Conservation (phyloP, 1,284 basidiomycete genomes). For the Puccinia coronata region DNA sequence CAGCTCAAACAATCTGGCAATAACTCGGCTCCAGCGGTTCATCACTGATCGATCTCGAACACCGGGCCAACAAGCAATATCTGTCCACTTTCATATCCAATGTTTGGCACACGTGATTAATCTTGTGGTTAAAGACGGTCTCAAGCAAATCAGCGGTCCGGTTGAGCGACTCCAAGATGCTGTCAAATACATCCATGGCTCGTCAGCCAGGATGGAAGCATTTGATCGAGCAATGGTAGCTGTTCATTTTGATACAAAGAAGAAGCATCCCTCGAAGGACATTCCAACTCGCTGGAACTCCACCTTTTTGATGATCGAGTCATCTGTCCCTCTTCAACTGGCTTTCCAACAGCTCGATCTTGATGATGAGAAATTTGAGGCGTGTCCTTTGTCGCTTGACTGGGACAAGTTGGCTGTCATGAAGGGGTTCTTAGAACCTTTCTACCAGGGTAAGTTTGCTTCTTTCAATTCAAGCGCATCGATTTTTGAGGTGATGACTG, state of each 20-base stretch:
- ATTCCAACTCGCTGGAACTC: neutral
- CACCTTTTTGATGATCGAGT: neutral
- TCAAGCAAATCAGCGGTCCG: neutral
- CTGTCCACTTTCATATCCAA: neutral
- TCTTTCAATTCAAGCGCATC: too few species aligned
- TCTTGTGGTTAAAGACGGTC: neutral
- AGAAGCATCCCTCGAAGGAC: neutral
- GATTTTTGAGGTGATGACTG: too few species aligned
- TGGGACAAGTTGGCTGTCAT: neutral
- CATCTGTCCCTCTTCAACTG: neutral
- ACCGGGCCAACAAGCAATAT: neutral
- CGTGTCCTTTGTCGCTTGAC: neutral
- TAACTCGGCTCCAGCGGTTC: neutral
- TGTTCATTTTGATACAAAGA: neutral
- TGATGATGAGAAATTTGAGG: neutral
- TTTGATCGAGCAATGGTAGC: neutral
- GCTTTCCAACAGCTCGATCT: neutral
- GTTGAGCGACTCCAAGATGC: neutral
- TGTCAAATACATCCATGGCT: conserved; percentile 10
- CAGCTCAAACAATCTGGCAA: neutral
- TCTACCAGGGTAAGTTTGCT: neutral
- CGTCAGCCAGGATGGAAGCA: conserved; percentile 7
- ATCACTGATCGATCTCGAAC: neutral
- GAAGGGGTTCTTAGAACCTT: neutral
- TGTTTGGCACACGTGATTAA: neutral